These are phyloP conservation scores for Fusarium sp. DNA, from an alignment of 2,329 filamentous ascomycete genomes.

Conservation along the genomic window DNA sequence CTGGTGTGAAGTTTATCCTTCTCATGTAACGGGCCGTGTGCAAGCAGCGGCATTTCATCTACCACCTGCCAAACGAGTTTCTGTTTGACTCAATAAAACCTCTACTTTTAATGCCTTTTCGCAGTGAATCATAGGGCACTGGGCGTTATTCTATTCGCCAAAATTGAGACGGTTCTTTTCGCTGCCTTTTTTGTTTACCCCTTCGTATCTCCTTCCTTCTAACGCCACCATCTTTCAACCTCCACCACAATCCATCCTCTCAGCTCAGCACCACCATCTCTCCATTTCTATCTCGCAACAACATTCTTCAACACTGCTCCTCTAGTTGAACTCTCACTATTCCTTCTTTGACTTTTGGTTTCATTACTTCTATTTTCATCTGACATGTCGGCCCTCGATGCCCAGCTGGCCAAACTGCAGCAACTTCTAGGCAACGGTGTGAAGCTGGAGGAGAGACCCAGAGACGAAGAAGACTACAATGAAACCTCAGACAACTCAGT, in stretches of 20 bases:
- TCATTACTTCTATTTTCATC: background rate
- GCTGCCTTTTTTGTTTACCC: constrained; percentile 2
- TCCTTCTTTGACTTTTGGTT: background rate
- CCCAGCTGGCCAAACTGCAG: constrained; percentile 37
- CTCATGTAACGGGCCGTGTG: background rate
- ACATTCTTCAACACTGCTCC: background rate
- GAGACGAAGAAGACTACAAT: background rate
- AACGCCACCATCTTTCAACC: background rate
- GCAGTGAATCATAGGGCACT: constrained; percentile 9
- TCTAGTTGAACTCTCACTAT: background rate
- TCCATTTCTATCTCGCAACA: background rate
- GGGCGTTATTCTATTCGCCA: background rate
- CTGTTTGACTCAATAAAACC: background rate
- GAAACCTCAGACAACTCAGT: background rate
- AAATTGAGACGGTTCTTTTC: background rate
- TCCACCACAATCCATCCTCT: background rate
- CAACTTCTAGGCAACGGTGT: constrained; percentile 34
- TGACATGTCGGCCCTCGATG: constrained; percentile 32
- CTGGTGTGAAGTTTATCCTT: constrained; percentile 1
- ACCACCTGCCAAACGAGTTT: background rate
- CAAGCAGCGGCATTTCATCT: background rate
- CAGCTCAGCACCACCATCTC: background rate
- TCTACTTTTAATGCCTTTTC: background rate
- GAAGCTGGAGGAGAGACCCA: constrained; percentile 17
- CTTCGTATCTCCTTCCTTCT: background rate